Evolutionary conservation across 2,329 filamentous ascomycete genomes (phyloP).

Genomic region (Colletotrichum shisoi): DNA sequence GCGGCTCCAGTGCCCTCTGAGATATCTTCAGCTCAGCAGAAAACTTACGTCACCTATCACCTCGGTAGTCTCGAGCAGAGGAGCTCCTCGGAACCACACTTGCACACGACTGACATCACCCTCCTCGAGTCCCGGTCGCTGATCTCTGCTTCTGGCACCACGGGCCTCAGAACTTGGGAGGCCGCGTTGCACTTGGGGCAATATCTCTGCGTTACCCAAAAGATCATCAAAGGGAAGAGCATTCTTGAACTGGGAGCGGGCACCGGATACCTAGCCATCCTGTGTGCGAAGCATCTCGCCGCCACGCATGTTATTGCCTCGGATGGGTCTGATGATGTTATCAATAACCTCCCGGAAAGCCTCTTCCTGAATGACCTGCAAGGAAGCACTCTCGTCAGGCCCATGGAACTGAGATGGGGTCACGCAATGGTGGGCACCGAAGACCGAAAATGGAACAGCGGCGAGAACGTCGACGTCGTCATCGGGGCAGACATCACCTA

Average conservation of each 20-base stretch:
- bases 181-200: conserved; percentile 76
- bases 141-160: conserved; percentile 75
- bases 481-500: conserved; percentile 83
- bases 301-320: conserved; percentile 70
- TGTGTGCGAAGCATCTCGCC: conserved; percentile 73
- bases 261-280: conserved; percentile 76
- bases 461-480: conserved; percentile 65
- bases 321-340: conserved; percentile 77
- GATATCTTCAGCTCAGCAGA: conserved; percentile 70
- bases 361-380: conserved; percentile 73
- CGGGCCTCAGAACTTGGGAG: conserved; percentile 82
- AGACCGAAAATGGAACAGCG: conserved; percentile 60
- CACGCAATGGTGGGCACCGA: conserved; percentile 65
- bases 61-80: conserved; percentile 50
- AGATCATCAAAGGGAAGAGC: conserved; percentile 60
- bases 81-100: conserved; percentile 7
- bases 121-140: conserved; percentile 74
- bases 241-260: conserved; percentile 79
- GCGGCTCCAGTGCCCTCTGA: conserved; percentile 70
- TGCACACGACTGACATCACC: conserved; percentile 56
- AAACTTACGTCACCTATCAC: conserved; percentile 77
- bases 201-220: conserved; percentile 64
- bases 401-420: conserved; percentile 71
- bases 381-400: conserved; percentile 51
- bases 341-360: conserved; percentile 72